These are phyloP conservation scores for Vitis riparia DNA, from an alignment of 164 flowering plant species.

Conservation along the genomic window DNA sequence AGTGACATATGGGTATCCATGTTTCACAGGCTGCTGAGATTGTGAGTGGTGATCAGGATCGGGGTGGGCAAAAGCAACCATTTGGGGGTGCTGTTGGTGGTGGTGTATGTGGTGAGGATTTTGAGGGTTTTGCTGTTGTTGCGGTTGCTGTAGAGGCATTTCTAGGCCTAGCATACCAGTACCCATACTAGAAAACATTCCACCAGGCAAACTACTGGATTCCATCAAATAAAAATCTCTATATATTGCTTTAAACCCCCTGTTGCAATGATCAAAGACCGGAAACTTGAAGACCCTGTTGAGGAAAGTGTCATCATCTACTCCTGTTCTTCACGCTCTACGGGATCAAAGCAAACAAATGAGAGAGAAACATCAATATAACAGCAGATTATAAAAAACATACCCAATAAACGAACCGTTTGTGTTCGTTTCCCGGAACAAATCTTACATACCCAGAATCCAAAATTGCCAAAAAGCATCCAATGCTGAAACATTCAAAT, in stretches of 20 bases:
- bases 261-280: too few species aligned
- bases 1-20: conserved; percentile 22
- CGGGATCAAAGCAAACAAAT: not conserved
- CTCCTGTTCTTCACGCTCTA: not conserved
- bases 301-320: not conserved
- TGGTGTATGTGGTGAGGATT: conserved; percentile 28
- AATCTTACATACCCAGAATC: not conserved
- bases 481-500: not conserved
- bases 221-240: conserved; percentile 29
- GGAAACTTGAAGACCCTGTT: not conserved
- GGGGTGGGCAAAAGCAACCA: conserved; percentile 25
- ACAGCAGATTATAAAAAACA: not conserved
- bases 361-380: not conserved
- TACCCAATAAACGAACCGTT: not conserved
- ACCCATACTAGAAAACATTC: conserved; percentile 37
- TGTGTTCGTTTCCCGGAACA: not conserved
- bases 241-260: too few species aligned
- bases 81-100: conserved; percentile 30
- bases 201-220: conserved; percentile 40
- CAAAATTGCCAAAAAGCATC: not conserved
- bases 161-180: conserved; percentile 55
- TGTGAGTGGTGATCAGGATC: conserved; percentile 34
- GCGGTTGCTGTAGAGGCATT: conserved; percentile 45
- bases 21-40: conserved; percentile 28
- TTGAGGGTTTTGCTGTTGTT: conserved; percentile 21